Percentiles rank a stretch among this genome's conserved stretches.
These are phyloP conservation scores for Sanghuangporus weigelae DNA, from an alignment of 1,284 basidiomycete species.

Conservation along the genomic window DNA sequence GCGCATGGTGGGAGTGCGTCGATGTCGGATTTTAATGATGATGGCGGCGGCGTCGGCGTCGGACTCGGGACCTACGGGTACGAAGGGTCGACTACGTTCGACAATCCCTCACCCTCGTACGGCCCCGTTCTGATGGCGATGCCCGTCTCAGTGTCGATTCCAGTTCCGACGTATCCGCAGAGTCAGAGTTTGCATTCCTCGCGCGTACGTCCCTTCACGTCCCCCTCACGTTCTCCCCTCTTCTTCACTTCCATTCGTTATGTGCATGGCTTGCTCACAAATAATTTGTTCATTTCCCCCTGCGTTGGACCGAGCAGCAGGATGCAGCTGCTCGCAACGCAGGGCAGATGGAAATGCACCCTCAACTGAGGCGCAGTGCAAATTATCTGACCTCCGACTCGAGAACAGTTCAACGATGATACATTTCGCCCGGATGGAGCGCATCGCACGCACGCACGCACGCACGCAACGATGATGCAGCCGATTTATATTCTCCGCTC, in stretches of 20 bases:
- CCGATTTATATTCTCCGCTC: too few relatives aligned
- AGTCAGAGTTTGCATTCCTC: background rate
- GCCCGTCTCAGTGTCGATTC: background rate
- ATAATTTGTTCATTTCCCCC: too few relatives aligned
- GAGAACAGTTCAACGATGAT: background rate
- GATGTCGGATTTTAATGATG: background rate
- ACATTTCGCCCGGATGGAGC: background rate
- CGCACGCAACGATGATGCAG: too few relatives aligned
- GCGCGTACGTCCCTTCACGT: background rate
- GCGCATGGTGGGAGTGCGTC: background rate
- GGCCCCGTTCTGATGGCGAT: constrained; percentile 4
- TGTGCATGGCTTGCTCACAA: background rate
- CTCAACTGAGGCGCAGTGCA: constrained; percentile 2
- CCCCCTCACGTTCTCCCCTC: background rate
- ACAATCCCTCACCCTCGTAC: background rate
- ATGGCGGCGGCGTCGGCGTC: background rate
- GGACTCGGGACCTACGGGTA: background rate
- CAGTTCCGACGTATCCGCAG: background rate
- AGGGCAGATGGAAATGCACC: background rate
- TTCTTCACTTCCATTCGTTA: background rate
- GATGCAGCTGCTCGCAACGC: background rate
- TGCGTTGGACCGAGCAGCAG: background rate
- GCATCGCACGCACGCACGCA: too few relatives aligned
- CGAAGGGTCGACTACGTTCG: background rate
- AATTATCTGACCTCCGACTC: background rate